Conservation (phyloP, 2,329 filamentous ascomycete genomes). For the Phialocephala subalpina region DNA sequence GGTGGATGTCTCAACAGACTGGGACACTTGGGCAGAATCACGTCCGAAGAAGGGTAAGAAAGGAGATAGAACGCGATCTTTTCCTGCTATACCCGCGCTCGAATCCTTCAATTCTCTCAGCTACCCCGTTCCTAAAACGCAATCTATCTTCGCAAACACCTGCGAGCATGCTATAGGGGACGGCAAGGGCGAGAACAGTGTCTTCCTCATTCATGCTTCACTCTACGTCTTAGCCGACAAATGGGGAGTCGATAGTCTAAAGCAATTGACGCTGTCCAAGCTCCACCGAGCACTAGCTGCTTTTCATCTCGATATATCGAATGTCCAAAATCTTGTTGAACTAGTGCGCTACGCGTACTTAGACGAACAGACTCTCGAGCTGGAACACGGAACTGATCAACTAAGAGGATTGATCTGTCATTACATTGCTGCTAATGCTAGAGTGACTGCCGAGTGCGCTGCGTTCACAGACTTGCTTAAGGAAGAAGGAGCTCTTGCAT, state of each 20-base stretch:
- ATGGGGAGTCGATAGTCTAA: conserved; percentile 31
- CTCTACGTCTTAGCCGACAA: conserved; percentile 34
- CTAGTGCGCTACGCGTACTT: conserved; percentile 31
- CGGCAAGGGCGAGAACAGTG: conserved; percentile 25
- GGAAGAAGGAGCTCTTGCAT: conserved; percentile 28
- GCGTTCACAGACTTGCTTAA: conserved; percentile 29
- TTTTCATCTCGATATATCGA: conserved; percentile 24
- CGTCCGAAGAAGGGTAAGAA: no score
- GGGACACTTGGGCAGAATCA: no score
- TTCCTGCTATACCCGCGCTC: neutral
- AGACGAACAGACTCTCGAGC: conserved; percentile 31
- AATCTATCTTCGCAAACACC: conserved; percentile 24
- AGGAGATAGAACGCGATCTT: neutral
- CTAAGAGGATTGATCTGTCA: conserved; percentile 31
- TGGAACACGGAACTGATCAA: conserved; percentile 24
- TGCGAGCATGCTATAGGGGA: conserved; percentile 22
- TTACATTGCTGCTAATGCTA: conserved; percentile 28
- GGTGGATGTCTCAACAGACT: no score
- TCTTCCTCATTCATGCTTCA: conserved; percentile 33
- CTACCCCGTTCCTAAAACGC: conserved; percentile 30
- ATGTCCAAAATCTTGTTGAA: conserved; percentile 27
- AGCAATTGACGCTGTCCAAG: conserved; percentile 30
- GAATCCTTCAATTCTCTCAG: conserved; percentile 29
- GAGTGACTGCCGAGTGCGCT: conserved; percentile 25
- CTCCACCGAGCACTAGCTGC: conserved; percentile 30